Evolutionary conservation across 306 rosid species (phyloP).

Genomic region (Arachis stenosperma): DNA sequence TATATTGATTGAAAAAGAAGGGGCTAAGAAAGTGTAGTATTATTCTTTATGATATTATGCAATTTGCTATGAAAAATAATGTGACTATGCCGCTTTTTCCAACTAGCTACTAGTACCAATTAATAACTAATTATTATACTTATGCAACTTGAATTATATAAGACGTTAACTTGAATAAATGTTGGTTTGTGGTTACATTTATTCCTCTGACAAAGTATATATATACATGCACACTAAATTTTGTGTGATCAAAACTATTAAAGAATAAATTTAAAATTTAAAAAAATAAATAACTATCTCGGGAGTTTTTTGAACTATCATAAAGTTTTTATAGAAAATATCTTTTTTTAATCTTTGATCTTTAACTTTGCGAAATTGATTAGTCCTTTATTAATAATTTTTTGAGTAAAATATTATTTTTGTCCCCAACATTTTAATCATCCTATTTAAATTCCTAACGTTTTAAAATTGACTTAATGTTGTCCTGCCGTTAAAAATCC

Average conservation of each 20-base stretch:
- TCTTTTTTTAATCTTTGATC: no score
- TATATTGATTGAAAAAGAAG: background rate
- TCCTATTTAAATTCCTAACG: no score
- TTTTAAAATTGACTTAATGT: no score
- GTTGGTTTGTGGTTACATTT: conserved; percentile 9
- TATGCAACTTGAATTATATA: background rate
- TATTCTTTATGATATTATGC: background rate
- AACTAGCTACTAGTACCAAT: background rate
- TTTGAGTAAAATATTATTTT: no score
- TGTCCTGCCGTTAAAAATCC: no score
- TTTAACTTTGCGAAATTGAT: no score
- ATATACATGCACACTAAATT: background rate
- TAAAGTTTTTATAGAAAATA: no score
- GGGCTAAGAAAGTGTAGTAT: conserved; percentile 7
- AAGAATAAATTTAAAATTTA: background rate
- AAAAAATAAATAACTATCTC: no score
- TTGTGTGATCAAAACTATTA: background rate
- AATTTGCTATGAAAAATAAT: conserved; percentile 18
- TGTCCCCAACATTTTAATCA: no score
- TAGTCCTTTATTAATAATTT: no score
- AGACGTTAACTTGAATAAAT: conserved; percentile 18
- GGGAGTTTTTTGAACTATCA: no score
- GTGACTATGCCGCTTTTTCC: conserved; percentile 25
- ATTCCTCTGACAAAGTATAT: conserved; percentile 13
- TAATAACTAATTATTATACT: background rate